These are phyloP conservation scores for Diutina catenulata DNA, from an alignment of 1,139 yeast species.

Conservation along the genomic window DNA sequence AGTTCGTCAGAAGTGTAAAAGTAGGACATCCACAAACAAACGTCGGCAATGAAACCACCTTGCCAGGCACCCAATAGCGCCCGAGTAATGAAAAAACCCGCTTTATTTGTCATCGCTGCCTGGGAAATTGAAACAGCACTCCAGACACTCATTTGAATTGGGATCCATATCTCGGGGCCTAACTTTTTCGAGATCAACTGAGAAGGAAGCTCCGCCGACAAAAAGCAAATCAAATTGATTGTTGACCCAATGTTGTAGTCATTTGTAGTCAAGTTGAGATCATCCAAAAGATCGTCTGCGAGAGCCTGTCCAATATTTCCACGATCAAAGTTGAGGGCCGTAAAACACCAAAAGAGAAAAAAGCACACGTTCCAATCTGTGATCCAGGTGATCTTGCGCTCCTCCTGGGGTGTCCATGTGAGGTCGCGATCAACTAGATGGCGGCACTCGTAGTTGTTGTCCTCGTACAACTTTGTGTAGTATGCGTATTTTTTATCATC, in stretches of 20 bases:
- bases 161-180: constrained; percentile 10
- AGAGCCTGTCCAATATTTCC: constrained; percentile 20
- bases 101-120: background rate
- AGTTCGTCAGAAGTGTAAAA: constrained; percentile 2
- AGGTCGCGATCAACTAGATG: constrained; percentile 22
- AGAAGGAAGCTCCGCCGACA: constrained; percentile 22
- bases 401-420: constrained; percentile 26
- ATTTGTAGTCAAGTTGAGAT: constrained; percentile 17
- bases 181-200: constrained; percentile 21
- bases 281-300: constrained; percentile 18
- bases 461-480: constrained; percentile 19
- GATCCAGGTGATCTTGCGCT: constrained; percentile 16
- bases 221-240: constrained; percentile 20
- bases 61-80: background rate
- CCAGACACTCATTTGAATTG: constrained; percentile 4
- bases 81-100: constrained; percentile 1
- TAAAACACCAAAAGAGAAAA: constrained; percentile 20
- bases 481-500: constrained; percentile 20
- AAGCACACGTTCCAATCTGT: constrained; percentile 21
- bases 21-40: constrained; percentile 3
- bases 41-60: constrained; percentile 5
- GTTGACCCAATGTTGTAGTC: constrained; percentile 22
- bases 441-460: constrained; percentile 21
- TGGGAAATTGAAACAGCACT: background rate
- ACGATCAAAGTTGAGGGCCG: constrained; percentile 22